Base-by-base conservation (phyloP, 768 basidiomycete genomes). In the Mycena capillaripes region DNA sequence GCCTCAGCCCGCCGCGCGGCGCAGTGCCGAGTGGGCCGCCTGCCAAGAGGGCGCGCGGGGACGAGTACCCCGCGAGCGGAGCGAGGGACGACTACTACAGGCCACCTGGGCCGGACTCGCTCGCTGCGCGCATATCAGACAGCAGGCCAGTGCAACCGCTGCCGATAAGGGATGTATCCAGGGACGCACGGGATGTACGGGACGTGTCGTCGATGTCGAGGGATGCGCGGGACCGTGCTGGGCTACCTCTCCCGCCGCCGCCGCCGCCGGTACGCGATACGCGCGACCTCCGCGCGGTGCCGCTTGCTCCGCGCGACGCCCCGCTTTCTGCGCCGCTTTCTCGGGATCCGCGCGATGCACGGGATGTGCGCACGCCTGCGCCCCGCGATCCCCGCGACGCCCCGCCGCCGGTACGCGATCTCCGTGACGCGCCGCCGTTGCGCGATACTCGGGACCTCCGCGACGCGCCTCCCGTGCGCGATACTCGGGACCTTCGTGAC, bases 1-100 rank as follows among this genome's bases (percentile, higher is more conserved):
- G 73, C 60, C 32, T 71, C 32, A 74, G 73, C 44, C 71, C 71
- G 36, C 70, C 66, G 48, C 56, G 73, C 14, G 69, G 65, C 30
- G 69, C 63, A 2, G 60, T 25, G 29, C 27, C 16, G 9, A 23
- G 60, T 7, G 61, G 27, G 8, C 73, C 73, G 48, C 73, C 73
- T 38, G 32, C 69, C 44, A 74, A 74, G 38, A 38, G 73, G 4
- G 69, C 69, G 8, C 32, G 73, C 0, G 64, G 52, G 32, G 73
- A 74, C 1, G 73, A 70, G 50, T 74, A 74, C 53, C 65, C 59
- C 2, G 67, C 30, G 25, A 21, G 21, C 34, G 56, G 25, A 17
- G 52, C 19, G 21, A 29, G 59, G 29, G 40, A 44, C 10, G 73
- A 74, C 21, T 70, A 70, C n/a, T 67, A 57, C 61, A 60, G 69